A percentile compares a stretch with the other conserved stretches of the same genome.
These are phyloP conservation scores for Lyophyllum atratum DNA, from an alignment of 768 basidiomycete species.

Conservation along the genomic window DNA sequence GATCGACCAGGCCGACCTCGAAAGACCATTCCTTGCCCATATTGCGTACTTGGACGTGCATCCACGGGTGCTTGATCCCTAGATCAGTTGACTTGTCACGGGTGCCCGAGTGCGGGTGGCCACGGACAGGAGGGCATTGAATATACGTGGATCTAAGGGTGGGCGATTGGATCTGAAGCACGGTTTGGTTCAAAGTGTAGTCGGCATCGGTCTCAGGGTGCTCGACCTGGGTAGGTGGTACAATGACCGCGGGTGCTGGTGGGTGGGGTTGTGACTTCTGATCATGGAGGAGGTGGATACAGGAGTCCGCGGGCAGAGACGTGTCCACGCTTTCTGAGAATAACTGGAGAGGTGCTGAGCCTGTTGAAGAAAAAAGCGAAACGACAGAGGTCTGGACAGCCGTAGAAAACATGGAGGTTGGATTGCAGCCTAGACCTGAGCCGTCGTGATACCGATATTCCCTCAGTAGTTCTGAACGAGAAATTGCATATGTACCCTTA, in stretches of 20 bases:
- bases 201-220: constrained; percentile 26
- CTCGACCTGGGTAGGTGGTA: constrained; percentile 36
- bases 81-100: constrained; percentile 33
- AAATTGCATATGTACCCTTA: no score
- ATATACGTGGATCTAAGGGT: constrained; percentile 69
- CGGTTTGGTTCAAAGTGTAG: constrained; percentile 58
- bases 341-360: constrained; percentile 58
- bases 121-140: constrained; percentile 50
- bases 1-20: constrained; percentile 75
- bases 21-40: constrained; percentile 71
- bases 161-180: constrained; percentile 81
- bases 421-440: background rate
- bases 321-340: constrained; percentile 53
- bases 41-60: constrained; percentile 75
- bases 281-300: constrained; percentile 66
- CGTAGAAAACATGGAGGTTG: constrained; percentile 51
- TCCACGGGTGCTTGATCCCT: constrained; percentile 69
- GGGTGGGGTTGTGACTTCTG: constrained; percentile 52
- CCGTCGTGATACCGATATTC: background rate
- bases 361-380: constrained; percentile 78
- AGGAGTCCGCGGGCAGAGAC: constrained; percentile 60
- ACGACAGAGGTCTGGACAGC: constrained; percentile 62
- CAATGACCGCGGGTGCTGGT: constrained; percentile 43
- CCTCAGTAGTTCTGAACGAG: no score
- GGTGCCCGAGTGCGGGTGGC: constrained; percentile 8